phyloP scores from a whole-genome alignment of 176 grass and related monocot species.

The Hyparrhenia diplandra region DNA sequence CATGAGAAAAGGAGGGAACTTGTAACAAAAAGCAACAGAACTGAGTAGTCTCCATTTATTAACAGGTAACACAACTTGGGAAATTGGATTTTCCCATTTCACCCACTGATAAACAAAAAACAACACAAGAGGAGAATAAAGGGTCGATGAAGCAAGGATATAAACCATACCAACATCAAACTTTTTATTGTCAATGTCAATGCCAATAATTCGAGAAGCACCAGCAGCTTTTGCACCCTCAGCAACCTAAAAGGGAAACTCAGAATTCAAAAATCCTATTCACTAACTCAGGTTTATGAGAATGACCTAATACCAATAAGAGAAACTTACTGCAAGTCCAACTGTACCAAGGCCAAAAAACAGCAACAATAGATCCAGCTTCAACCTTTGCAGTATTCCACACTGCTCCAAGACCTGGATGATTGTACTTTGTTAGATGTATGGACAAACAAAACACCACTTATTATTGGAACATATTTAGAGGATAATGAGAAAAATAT shows the following conservation, averaged over 20 bases:
- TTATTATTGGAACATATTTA: not conserved
- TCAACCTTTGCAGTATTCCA: slow-evolving; percentile 99
- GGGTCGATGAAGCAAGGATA: not conserved
- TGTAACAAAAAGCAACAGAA: not conserved
- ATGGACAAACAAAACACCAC: not conserved
- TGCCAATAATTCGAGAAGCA: slow-evolving; percentile 88
- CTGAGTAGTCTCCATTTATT: not conserved
- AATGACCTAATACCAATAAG: not conserved
- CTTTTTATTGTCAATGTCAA: slow-evolving; percentile 93
- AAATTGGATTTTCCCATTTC: not conserved
- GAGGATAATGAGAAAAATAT: not conserved
- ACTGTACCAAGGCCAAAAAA: slow-evolving; percentile 99
- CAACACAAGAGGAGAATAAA: not conserved
- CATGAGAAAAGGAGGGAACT: not conserved
- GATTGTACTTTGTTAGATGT: slow-evolving; percentile 16
- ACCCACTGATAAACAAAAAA: not conserved
- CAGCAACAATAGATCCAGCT: slow-evolving; percentile 69
- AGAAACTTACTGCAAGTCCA: slow-evolving; percentile 87
- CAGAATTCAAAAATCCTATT: not conserved
- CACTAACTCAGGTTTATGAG: slow-evolving; percentile 1
- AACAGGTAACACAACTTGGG: not conserved
- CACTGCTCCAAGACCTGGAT: slow-evolving; percentile 88
- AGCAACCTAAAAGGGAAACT: slow-evolving; percentile 61
- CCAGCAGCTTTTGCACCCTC: slow-evolving; percentile 92
- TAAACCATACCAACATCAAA: slow-evolving; percentile 69